phyloP scores from a whole-genome alignment of 345 rosid genomes.

The Cochlearia excelsa region DNA sequence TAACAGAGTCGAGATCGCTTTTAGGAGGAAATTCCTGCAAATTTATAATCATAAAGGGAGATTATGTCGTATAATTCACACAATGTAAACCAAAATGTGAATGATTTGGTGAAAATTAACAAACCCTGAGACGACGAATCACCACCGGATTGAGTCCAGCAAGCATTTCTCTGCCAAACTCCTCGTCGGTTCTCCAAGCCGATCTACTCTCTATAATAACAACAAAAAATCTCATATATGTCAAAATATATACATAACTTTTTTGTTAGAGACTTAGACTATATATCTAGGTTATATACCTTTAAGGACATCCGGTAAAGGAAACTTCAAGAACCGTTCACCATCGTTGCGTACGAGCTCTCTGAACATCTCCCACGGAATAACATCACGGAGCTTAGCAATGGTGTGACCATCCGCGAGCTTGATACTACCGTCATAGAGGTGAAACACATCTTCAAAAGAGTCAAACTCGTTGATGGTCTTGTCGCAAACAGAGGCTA shows the following conservation, averaged over 20 bases:
- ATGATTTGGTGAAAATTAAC: background rate
- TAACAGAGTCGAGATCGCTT: conserved; percentile 56
- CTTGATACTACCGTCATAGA: conserved; percentile 66
- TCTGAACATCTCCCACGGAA: conserved; percentile 86
- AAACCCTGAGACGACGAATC: conserved; percentile 46
- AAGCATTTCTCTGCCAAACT: conserved; percentile 76
- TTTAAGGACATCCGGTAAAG: conserved; percentile 78
- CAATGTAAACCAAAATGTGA: background rate
- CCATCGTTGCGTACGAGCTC: conserved; percentile 86
- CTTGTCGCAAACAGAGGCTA: conserved; percentile 61
- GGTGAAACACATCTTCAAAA: conserved; percentile 59
- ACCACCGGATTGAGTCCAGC: conserved; percentile 81
- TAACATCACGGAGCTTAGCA: conserved; percentile 50
- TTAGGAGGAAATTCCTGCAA: conserved; percentile 73
- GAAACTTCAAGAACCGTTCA: conserved; percentile 66
- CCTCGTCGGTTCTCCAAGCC: conserved; percentile 76
- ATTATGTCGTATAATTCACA: background rate
- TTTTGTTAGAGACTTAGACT: background rate
- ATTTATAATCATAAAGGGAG: background rate
- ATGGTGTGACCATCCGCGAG: conserved; percentile 37
- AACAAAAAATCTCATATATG: background rate
- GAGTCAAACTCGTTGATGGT: conserved; percentile 81
- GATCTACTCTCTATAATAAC: conserved; percentile 36
- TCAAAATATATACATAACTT: background rate
- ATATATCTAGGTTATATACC: conserved; percentile 39